These are phyloP conservation scores for Pichia paraexigua DNA, from an alignment of 805 yeast species.

Conservation along the genomic window DNA sequence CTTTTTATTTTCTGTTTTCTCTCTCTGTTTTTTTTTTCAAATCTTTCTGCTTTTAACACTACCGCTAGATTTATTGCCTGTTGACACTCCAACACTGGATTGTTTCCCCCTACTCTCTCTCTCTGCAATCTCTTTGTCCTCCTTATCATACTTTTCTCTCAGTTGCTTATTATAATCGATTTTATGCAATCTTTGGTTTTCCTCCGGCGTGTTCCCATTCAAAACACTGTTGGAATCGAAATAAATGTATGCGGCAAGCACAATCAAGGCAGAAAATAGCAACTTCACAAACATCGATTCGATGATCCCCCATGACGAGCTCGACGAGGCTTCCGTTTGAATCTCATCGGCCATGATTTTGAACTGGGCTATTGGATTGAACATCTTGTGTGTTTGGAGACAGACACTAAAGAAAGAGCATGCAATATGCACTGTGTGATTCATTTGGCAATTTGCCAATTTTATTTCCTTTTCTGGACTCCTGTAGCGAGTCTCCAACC, in stretches of 20 bases:
- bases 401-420: not conserved
- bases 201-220: slow-evolving; percentile 17
- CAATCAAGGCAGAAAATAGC: slow-evolving; percentile 18
- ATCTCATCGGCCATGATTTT: slow-evolving; percentile 5
- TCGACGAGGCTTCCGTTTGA: not conserved
- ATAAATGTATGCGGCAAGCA: slow-evolving; percentile 16
- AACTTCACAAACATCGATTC: slow-evolving; percentile 20
- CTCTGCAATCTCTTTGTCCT: not conserved
- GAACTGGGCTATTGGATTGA: slow-evolving; percentile 16
- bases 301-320: slow-evolving; percentile 9
- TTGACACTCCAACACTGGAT: not conserved
- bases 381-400: not conserved
- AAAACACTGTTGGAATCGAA: slow-evolving; percentile 19
- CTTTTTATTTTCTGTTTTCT: too few species aligned
- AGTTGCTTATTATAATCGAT: not conserved
- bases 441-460: too few species aligned
- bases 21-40: not conserved
- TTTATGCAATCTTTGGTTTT: slow-evolving; percentile 12
- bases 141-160: slow-evolving; percentile 3
- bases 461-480: not conserved
- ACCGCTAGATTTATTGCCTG: not conserved
- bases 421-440: too few species aligned
- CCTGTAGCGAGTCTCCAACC: not conserved
- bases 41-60: not conserved
- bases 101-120: not conserved